Percentiles rank a stretch among this genome's conserved stretches.
phyloP scores from a whole-genome alignment of 1,139 yeast genomes.

The Candida pseudoviswanathii region DNA sequence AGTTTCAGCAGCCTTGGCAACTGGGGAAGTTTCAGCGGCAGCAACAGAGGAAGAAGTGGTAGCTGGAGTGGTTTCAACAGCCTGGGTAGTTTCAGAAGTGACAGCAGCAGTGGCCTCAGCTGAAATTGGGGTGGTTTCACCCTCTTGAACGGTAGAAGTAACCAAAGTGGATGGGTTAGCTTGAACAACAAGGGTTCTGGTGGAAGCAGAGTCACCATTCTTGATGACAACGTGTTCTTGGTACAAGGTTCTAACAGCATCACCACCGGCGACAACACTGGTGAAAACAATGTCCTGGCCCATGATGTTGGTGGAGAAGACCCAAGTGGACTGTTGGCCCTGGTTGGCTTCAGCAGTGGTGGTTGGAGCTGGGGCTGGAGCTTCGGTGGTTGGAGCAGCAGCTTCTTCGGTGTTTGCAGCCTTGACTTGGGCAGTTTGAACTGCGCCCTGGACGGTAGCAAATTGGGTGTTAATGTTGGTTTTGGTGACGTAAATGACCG shows the following conservation, averaged over 20 bases:
- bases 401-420: conserved; percentile 1
- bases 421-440: background rate
- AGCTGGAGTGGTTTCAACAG: conserved; percentile 17
- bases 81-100: conserved; percentile 12
- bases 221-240: conserved; percentile 11
- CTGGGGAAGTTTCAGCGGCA: conserved; percentile 4
- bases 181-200: conserved; percentile 11
- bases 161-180: conserved; percentile 13
- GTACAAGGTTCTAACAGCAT: conserved; percentile 7
- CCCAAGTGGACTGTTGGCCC: conserved; percentile 14
- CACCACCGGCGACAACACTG: conserved; percentile 11
- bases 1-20: conserved; percentile 4
- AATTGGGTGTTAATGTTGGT: conserved; percentile 26
- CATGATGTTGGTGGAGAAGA: conserved; percentile 14
- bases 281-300: conserved; percentile 15
- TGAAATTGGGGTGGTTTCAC: conserved; percentile 10
- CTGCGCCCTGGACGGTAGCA: conserved; percentile 10
- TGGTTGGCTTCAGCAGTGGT: conserved; percentile 5
- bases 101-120: conserved; percentile 14
- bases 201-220: conserved; percentile 12
- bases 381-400: conserved; percentile 8
- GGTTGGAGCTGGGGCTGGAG: conserved; percentile 7
- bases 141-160: conserved; percentile 10
- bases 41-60: conserved; percentile 9
- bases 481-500: conserved; percentile 27